Base-by-base conservation (phyloP, 768 basidiomycete genomes). In the Boletus subcaerulescens region DNA sequence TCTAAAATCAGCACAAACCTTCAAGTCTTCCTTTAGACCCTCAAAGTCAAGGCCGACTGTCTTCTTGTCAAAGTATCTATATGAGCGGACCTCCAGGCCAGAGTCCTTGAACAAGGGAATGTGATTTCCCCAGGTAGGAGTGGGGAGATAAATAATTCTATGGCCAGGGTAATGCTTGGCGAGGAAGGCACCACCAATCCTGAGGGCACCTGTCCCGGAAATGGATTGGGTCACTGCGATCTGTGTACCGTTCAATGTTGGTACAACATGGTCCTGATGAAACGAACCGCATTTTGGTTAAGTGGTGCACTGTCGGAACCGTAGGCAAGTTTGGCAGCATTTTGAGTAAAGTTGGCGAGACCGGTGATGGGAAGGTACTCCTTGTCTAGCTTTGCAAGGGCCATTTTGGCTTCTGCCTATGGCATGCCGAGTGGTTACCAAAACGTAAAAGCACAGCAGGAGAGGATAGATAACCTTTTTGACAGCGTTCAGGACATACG, bases 91-190 rank as follows among this genome's bases (percentile, higher is more conserved):
- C 72, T 98, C 92, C 26, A 99, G 78, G 15, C 95, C 96, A 40
- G 93, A 93, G 72, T 98, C 93, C 60, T 86, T 87, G 80, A 95
- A 95, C 64, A 98, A 81, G 48, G 91, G 87, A 46, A 86, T 90
- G 68, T 99, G 97, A 77, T 98, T 97, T 22, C 95, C 95, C 97
- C 97, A 99, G 5, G 96, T 91, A 10, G 97, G 97, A 13, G 78
- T 77, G 33, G 97, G 96, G 46, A 98, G 80, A 76, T 97, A 98
- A 65, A 98, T 91, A 41, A 81, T 80, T 74, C 91, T 91, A 53
- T 89, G 76, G 69, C 92, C 81, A 40, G 90, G 90, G 68, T 93
- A 95, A 71, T 93, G 91, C 39, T 89, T 86, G 22, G 85, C 87
- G 33, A 98, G 74, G 81, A 99, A 98, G 31, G 88, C 87, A 59